Evolutionary conservation across 768 basidiomycete species (phyloP), one percentile per base, ranked within the genome.

Genomic region (Pholiota molesta): DNA sequence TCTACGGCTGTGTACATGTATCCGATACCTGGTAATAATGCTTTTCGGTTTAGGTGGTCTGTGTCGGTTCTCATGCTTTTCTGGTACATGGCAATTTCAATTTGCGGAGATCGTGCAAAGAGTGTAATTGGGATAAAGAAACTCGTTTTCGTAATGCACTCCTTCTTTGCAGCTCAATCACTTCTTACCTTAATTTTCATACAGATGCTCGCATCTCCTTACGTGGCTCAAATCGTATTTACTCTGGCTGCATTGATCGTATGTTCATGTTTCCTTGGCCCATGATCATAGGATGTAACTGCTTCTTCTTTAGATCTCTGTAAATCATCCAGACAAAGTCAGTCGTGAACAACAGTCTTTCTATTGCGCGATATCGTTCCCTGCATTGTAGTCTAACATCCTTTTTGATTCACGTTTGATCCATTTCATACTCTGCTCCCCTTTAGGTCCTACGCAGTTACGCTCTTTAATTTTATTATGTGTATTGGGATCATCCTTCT

Each of bases 121-220:
- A 45, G 53, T 29, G 53, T 52, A 8, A 57, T 71, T 26, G 47
- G 67, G 16, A 62, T 61, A 21, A 51, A 49, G 19, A 72, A 69
- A 52, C 63, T 75, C 60, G 40, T 66, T 31, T 35, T 71, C 55
- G 75, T 76, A 65, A 53, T 5, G 23, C 19, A 28, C 40, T 35
- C 33, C 9, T 16, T 10, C 8, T 19, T n/a, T 28, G 28, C 40
- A 45, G 26, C 39, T 57, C 16, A 19, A n/a, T 31, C 42, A 37
- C 16, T 21, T 44, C 13, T 14, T 42, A 28, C 5, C 39, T 42
- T 16, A 26, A 8, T 57, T 31, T 16, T 44, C 47, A 21, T 14
- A 3, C 56, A 77, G 78, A 76, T 77, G 74, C 69, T 79, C 19
- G 66, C 66, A 19, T 69, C 74, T 7, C 78, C 78, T 9, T 79